These are phyloP conservation scores for Candida methanosorbosa DNA, from an alignment of 805 yeast genomes.

Conservation along the genomic window DNA sequence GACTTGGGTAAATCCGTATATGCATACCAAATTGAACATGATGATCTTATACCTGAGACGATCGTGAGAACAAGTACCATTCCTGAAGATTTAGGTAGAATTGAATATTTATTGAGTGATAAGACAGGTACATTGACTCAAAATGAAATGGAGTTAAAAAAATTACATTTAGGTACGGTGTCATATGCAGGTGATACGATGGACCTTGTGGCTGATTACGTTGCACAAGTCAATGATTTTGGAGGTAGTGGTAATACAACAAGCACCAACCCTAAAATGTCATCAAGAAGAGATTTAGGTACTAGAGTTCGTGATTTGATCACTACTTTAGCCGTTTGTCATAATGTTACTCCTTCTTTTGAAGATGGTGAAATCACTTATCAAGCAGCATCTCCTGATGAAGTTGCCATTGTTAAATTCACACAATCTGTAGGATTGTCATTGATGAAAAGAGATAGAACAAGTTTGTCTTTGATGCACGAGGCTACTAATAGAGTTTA, in stretches of 20 bases:
- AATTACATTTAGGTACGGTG: constrained; percentile 85
- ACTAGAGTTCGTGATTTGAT: constrained; percentile 73
- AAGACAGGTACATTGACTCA: constrained; percentile 97
- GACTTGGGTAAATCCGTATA: constrained; percentile 95
- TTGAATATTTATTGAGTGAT: constrained; percentile 86
- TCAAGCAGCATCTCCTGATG: constrained; percentile 99
- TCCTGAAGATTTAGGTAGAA: constrained; percentile 95
- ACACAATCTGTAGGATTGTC: constrained; percentile 82
- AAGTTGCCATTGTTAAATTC: constrained; percentile 91
- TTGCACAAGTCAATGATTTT: constrained; percentile 28
- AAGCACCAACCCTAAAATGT: constrained; percentile 1
- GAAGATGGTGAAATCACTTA: constrained; percentile 71
- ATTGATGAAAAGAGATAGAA: constrained; percentile 74
- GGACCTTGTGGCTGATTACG: constrained; percentile 75
- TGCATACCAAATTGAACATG: constrained; percentile 92
- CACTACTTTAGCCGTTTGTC: constrained; percentile 85
- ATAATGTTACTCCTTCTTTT: constrained; percentile 90
- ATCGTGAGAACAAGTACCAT: constrained; percentile 95
- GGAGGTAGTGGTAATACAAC: constrained; percentile 20
- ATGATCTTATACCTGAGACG: constrained; percentile 69
- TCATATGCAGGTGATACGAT: constrained; percentile 88
- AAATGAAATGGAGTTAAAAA: constrained; percentile 95
- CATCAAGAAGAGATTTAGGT: constrained; percentile 60
- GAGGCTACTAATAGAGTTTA: constrained; percentile 41
- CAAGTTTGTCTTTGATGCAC: constrained; percentile 61